Evolutionary conservation across 148 eudicot species (phyloP), one percentile per base, ranked within the genome.

Genomic region (Nepenthes mirabilis): DNA sequence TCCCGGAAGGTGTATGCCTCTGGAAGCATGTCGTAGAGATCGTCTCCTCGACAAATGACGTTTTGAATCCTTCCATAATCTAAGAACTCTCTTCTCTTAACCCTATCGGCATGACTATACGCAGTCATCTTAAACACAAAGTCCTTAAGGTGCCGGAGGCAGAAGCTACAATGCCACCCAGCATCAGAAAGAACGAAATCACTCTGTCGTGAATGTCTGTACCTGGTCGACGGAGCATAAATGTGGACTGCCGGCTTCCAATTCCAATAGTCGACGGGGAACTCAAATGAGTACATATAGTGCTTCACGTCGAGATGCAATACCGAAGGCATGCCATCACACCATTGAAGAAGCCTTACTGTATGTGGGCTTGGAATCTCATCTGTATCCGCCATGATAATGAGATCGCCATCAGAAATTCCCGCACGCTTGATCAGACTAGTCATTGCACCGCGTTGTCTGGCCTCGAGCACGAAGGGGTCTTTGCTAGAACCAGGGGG

Each of bases 161-260:
- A 91, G 58, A 91, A 91, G 78, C 97, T 91, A 33, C 97, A 91
- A 52, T 91, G 97, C 97, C 97, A 91, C 1, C 97, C 97, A 0
- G 97, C 80, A 59, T 91, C 87, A 1, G 97, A 84, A 12, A 91
- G 84, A 37, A 87, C 78, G 14, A 70, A 6, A 50, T 87, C 66
- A 0, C 89, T 67, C 34, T 72, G 80, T 2, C 95, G 79, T 0
- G 97, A 85, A 59, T 91, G 97, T 11, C 74, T 53, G 37, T 91
- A 91, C 52, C 36, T 60, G 9, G 93, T 87, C 56, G 54, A 36
- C 0, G 68, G 73, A 54, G 58, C 43, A 14, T 74, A 91, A 14
- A 85, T 62, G 12, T 87, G 90, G 60, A 67, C 73, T 1, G 87
- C 65, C 53, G 97, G 82, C n/a, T 87, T 77, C 97, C 95, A 91